Evolutionary conservation across 176 grass and related monocot species (phyloP), one percentile per base, ranked within the genome.

Genomic region (Bonia amplexicaulis): DNA sequence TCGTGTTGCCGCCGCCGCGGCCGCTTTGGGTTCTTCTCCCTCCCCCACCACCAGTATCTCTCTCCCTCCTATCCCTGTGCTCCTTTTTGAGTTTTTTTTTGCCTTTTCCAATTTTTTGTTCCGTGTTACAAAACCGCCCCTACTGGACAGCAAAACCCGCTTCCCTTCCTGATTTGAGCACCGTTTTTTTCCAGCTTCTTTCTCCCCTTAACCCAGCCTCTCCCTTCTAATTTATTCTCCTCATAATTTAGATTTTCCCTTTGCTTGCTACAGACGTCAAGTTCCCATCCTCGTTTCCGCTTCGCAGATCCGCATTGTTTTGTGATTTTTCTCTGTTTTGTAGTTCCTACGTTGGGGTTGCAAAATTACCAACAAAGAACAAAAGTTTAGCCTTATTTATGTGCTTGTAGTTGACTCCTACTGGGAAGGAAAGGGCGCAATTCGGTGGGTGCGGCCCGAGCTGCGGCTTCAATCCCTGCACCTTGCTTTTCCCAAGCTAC

Each of bases 21-120:
- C 48, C 26, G 85, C 84, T 79, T 87, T 83, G 79, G 84, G 73
- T 87, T 87, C 84, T 86, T 79, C 84, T 83, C 73, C 73, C 65
- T n/a, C 74, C 58, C 39, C 73, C 82, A 53, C 62, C 83, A 53
- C 65, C 27, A 57, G 22, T 6, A 40, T 67, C 71, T 51, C 59
- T 37, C 51, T 81, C 31, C 49, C 46, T 27, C 90, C 77, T 68
- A 44, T 82, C 48, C 33, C 73, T 35, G 29, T 73, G 74, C 57
- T 66, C 33, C 69, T 70, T 52, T 60, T 27, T 66, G 70, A 40
- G 16, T 73, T 86, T 66, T 86, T 73, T 89, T 48, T 41, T 10
- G 22, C 45, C 69, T 70, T 78, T 0, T 2, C 49, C 31, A 37
- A 46, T 12, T 52, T 71, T 60, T 19, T 16, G 20, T 66, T 73